phyloP scores from a whole-genome alignment of 2,329 filamentous ascomycete species.

The Colletotrichum musae region DNA sequence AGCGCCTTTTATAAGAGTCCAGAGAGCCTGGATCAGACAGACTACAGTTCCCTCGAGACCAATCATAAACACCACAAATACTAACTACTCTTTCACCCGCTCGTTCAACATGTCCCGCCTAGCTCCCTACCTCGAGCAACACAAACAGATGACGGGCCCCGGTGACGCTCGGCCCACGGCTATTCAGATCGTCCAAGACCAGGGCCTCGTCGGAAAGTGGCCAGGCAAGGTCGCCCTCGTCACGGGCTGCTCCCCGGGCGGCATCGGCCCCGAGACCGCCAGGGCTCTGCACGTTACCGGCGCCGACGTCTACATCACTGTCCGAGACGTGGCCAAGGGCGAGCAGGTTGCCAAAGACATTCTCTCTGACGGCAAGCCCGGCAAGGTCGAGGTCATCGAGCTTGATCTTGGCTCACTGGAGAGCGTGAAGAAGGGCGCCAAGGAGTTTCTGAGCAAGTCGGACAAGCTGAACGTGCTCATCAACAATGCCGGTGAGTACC shows the following conservation, averaged over 20 bases:
- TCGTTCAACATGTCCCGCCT: constrained; percentile 24
- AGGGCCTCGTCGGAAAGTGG: constrained; percentile 39
- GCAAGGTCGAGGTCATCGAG: constrained; percentile 50
- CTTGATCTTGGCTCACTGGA: constrained; percentile 51
- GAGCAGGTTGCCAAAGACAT: constrained; percentile 35
- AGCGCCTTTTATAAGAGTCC: background rate
- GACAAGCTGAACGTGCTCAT: constrained; percentile 43
- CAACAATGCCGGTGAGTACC: constrained; percentile 45
- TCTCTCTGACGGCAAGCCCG: constrained; percentile 38
- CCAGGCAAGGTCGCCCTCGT: constrained; percentile 36
- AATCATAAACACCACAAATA: background rate
- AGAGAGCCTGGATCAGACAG: constrained; percentile 1
- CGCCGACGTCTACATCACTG: constrained; percentile 38
- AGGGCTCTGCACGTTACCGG: constrained; percentile 37
- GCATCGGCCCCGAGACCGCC: constrained; percentile 61
- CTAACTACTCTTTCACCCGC: background rate
- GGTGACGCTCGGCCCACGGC: constrained; percentile 43
- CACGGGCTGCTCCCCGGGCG: constrained; percentile 57
- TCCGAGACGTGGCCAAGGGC: constrained; percentile 30
- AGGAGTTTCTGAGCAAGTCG: constrained; percentile 37
- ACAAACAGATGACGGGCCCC: constrained; percentile 34
- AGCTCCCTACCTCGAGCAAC: constrained; percentile 33
- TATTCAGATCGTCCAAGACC: constrained; percentile 40
- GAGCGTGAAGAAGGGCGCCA: constrained; percentile 47
- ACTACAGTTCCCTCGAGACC: background rate